Percentiles rank a stretch among this genome's conserved stretches.
These are phyloP conservation scores for Tulasnella sp. DNA, from an alignment of 768 basidiomycete species.

Conservation along the genomic window DNA sequence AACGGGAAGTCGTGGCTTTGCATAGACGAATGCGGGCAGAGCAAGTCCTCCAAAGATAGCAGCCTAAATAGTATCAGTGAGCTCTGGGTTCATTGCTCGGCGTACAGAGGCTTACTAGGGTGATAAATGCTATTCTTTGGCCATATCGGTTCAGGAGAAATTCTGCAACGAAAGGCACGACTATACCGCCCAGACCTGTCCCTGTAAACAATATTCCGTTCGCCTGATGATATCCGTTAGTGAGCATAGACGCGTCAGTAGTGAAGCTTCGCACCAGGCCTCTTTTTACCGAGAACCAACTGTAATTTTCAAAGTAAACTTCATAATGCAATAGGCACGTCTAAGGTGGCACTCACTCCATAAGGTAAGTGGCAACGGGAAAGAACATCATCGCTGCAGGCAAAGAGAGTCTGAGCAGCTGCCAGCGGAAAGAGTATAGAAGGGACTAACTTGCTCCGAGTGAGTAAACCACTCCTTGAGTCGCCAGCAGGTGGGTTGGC, in stretches of 20 bases:
- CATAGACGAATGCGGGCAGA: constrained; percentile 10
- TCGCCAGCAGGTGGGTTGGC: constrained; percentile 5
- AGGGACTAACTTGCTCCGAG: constrained; percentile 8
- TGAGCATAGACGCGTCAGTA: not conserved
- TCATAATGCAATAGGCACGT: not conserved
- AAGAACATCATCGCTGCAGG: constrained; percentile 16
- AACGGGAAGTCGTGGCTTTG: constrained; percentile 14
- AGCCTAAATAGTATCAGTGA: not conserved
- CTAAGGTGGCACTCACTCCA: not conserved
- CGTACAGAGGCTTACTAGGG: not conserved
- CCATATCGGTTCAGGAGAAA: constrained; percentile 8
- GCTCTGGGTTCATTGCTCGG: not conserved
- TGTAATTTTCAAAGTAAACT: not conserved
- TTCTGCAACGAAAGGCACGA: constrained; percentile 13
- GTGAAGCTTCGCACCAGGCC: constrained; percentile 1
- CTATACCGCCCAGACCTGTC: constrained; percentile 8
- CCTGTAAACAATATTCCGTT: constrained; percentile 17
- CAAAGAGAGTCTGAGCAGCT: not conserved
- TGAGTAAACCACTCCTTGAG: constrained; percentile 16
- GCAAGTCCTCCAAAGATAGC: constrained; percentile 7
- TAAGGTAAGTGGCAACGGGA: constrained; percentile 1
- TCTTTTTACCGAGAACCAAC: constrained; percentile 18
- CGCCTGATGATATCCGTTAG: not conserved
- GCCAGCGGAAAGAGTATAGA: not conserved
- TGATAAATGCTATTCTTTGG: constrained; percentile 7